These are phyloP conservation scores for Ensete glaucum DNA, from an alignment of 176 grass and related monocot genomes.

Conservation along the genomic window DNA sequence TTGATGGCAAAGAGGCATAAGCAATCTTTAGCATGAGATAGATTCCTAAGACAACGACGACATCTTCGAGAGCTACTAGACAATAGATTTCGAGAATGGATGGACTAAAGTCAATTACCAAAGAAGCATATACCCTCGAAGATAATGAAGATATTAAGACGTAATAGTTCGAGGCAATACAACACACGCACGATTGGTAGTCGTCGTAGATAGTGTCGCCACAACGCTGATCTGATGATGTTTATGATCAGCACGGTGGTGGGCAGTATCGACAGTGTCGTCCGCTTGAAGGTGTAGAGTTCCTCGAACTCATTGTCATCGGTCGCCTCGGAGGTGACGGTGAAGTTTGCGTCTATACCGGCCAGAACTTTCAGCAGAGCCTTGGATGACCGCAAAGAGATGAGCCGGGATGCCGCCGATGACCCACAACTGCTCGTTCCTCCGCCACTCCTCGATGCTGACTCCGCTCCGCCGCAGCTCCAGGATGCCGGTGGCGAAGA, in stretches of 20 bases:
- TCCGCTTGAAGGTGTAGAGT: slow-evolving; percentile 97
- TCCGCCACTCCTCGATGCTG: slow-evolving; percentile 99
- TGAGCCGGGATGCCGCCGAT: slow-evolving; percentile 91
- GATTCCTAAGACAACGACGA: too few relatives aligned
- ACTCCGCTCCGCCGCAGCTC: slow-evolving; percentile 93
- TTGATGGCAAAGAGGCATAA: too few relatives aligned
- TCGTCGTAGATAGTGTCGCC: background rate
- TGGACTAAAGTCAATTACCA: too few relatives aligned
- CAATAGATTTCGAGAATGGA: too few relatives aligned
- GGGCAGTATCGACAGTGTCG: slow-evolving; percentile 10
- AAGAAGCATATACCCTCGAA: too few relatives aligned
- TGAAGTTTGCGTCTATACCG: slow-evolving; percentile 91
- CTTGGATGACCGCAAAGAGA: slow-evolving; percentile 89
- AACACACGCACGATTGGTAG: too few relatives aligned
- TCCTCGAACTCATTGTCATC: slow-evolving; percentile 73
- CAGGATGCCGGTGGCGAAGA: slow-evolving; percentile 96
- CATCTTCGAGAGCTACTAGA: too few relatives aligned
- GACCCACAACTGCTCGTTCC: slow-evolving; percentile 99
- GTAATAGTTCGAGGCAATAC: too few relatives aligned
- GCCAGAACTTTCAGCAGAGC: slow-evolving; percentile 83
- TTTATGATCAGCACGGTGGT: slow-evolving; percentile 8
- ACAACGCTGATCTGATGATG: slow-evolving; percentile 4
- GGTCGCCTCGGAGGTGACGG: slow-evolving; percentile 83
- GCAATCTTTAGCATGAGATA: too few relatives aligned
- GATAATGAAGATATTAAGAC: too few relatives aligned